Base-by-base conservation (phyloP, 2,329 filamentous ascomycete genomes). In the Rhynchosporium graminicola region DNA sequence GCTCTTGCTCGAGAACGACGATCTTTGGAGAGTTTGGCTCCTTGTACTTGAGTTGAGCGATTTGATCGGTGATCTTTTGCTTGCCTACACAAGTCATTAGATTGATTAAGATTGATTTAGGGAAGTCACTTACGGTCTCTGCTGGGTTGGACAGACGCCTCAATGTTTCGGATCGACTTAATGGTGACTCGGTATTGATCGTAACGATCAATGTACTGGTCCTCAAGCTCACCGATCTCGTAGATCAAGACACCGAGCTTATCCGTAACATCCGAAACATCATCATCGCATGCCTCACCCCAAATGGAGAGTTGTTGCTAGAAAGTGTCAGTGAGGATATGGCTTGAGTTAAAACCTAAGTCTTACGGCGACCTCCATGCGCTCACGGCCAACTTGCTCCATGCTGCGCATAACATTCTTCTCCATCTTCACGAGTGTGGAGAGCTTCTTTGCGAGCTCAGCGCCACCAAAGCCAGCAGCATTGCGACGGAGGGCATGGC, bases 401-500 rank as follows among this genome's bases (percentile, higher is more conserved):
- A 98, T 88, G 76, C 92, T 97, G 77, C 95, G 92, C 95, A 99
- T 99, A 62, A 97, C 91, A 76, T 99, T 98, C 87, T 99, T 99
- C 82, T 99, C 95, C 95, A 99, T 99, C 86, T 99, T 99, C 67
- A 99, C 95, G 59, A 99, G 86, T 80, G 96, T 91, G 46, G 93
- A 92, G 66, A 99, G 88, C 85, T 99, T 99, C 85, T 97, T 97
- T 63, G 95, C 90, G 63, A 99, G 87, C 73, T 99, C 95, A 56
- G 72, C 85, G 67, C 86, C 85, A 69, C 92, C 92, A 71, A 89
- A 88, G 69, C 90, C 90, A 67, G 90, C 89, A 48, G 90, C 83
- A 72, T 88, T 89, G 73, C 87, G 84, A 71, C 90, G 88, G 76
- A 93, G 86, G 64, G 84, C 85, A 86, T 88, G 86, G 88, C 84